phyloP scores from a whole-genome alignment of 192 early-diverging fungal genomes.

The Backusella australiensis region DNA sequence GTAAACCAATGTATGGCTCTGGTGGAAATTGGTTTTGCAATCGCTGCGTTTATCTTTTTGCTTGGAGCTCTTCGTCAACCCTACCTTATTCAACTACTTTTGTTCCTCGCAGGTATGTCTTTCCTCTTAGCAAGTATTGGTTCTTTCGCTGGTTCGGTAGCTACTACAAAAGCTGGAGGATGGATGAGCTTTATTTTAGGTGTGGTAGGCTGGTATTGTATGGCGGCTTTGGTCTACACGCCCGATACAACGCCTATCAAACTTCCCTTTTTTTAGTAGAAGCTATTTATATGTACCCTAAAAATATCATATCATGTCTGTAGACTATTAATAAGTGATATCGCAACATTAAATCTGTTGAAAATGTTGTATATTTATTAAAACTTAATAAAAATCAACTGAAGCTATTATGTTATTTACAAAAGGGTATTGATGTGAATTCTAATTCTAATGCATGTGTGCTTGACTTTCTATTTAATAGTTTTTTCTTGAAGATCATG shows the following conservation, averaged over 20 bases:
- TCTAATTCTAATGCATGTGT: no score
- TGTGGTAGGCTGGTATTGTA: constrained; percentile 21
- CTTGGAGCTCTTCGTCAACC: constrained; percentile 25
- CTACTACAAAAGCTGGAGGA: constrained; percentile 2
- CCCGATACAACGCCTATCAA: constrained; percentile 1
- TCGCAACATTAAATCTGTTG: no score
- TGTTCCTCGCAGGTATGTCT: constrained; percentile 15
- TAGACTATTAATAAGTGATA: no score
- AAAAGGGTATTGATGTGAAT: no score
- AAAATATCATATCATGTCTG: no score
- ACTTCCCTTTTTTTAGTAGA: constrained; percentile 17
- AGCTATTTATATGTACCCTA: no score
- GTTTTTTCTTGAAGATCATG: no score
- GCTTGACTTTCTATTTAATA: no score
- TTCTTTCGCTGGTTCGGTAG: not conserved
- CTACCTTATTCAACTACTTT: not conserved
- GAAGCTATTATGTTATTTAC: no score
- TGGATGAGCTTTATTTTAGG: constrained; percentile 26
- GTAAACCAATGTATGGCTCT: constrained; percentile 4
- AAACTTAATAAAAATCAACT: no score
- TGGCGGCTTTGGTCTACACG: constrained; percentile 13
- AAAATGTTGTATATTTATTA: no score
- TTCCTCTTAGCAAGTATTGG: constrained; percentile 18
- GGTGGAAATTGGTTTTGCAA: constrained; percentile 13
- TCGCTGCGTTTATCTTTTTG: constrained; percentile 24